Percentiles rank a stretch among this genome's conserved stretches.
These are phyloP conservation scores for Schizonepeta tenuifolia DNA, from an alignment of 257 asterid genomes.

Conservation along the genomic window DNA sequence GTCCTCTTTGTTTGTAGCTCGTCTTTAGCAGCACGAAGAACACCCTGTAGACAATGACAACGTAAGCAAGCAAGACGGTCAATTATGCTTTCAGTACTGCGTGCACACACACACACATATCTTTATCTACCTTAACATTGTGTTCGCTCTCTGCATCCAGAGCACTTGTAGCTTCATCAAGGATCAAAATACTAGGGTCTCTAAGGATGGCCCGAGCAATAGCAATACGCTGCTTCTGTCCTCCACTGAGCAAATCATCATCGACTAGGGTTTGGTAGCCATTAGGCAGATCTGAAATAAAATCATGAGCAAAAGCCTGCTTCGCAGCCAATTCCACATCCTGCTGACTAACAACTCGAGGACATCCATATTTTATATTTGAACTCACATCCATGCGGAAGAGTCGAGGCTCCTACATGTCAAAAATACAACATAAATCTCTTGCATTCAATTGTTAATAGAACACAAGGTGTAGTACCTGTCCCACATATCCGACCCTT, in stretches of 20 bases:
- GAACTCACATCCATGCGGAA: constrained; percentile 85
- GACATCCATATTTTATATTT: constrained; percentile 88
- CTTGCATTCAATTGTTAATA: constrained; percentile 5
- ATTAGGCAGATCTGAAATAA: constrained; percentile 72
- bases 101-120: neutral
- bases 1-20: constrained; percentile 70
- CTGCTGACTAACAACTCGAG: constrained; percentile 60
- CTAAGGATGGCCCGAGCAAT: constrained; percentile 92
- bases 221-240: constrained; percentile 96
- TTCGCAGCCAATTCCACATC: constrained; percentile 93
- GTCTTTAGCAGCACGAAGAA: constrained; percentile 63
- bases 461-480: constrained; percentile 53
- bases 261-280: constrained; percentile 92
- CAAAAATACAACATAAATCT: constrained; percentile 16
- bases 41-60: constrained; percentile 53
- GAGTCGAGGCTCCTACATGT: constrained; percentile 83
- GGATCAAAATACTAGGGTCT: constrained; percentile 83
- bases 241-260: constrained; percentile 98
- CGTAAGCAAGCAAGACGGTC: constrained; percentile 24
- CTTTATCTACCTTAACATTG: constrained; percentile 68
- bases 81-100: constrained; percentile 15
- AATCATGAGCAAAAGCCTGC: constrained; percentile 91
- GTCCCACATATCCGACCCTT: constrained; percentile 93
- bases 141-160: constrained; percentile 97
- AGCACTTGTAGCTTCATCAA: constrained; percentile 99